Conservation (phyloP, 768 basidiomycete species). For the Serendipita sp. region DNA sequence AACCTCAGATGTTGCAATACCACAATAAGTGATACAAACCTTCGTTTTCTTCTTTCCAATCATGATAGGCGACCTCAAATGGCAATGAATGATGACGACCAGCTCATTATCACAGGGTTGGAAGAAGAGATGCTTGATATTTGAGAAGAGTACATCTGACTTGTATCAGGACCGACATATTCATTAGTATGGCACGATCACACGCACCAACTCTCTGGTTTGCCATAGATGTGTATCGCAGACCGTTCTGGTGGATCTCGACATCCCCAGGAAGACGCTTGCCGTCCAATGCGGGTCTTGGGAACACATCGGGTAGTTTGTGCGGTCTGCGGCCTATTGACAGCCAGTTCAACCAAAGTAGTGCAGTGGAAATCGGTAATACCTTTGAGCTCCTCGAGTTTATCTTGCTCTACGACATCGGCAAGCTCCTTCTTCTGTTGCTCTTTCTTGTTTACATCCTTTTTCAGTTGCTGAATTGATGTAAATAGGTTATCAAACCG, state of each 20-base stretch:
- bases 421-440: conserved; percentile 98
- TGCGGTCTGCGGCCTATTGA: conserved; percentile 43
- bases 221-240: conserved; percentile 78
- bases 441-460: conserved; percentile 91
- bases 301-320: conserved; percentile 80
- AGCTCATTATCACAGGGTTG: conserved; percentile 96
- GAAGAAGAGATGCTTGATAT: conserved; percentile 97
- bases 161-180: neutral
- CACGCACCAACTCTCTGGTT: conserved; percentile 77
- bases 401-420: conserved; percentile 91
- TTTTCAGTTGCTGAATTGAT: conserved; percentile 89
- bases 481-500: conserved; percentile 81
- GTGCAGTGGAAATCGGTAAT: neutral
- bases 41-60: conserved; percentile 98
- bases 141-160: conserved; percentile 82
- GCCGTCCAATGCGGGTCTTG: conserved; percentile 85
- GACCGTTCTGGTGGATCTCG: conserved; percentile 94
- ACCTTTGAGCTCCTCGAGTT: conserved; percentile 74
- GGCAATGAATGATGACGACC: conserved; percentile 82
- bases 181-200: neutral
- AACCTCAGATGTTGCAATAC: neutral
- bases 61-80: conserved; percentile 91
- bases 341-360: neutral
- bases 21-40: conserved; percentile 23
- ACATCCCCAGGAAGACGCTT: conserved; percentile 95